Evolutionary conservation across 345 rosid genomes (phyloP).

Genomic region (Physaria fendleri): DNA sequence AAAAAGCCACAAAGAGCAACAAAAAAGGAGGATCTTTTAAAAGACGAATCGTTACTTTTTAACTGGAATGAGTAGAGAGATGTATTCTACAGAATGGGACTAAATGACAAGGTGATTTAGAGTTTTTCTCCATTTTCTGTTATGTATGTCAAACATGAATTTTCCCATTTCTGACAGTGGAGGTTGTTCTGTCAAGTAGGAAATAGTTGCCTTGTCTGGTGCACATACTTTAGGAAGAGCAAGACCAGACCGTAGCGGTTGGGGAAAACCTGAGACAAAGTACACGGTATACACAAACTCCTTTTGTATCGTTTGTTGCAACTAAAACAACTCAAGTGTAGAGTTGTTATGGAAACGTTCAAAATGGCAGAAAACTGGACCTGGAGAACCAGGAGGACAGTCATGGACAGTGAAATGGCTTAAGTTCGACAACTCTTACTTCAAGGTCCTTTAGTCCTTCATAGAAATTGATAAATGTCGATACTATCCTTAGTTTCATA

Average conservation of each 20-base stretch:
- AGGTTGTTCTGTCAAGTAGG: conserved; percentile 37
- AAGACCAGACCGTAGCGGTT: conserved; percentile 92
- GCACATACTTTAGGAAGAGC: conserved; percentile 95
- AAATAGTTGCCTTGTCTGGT: conserved; percentile 91
- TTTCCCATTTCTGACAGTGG: background rate
- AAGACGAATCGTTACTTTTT: background rate
- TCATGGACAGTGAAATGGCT: conserved; percentile 97
- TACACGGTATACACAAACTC: conserved; percentile 56
- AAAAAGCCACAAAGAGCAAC: background rate
- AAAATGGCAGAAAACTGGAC: conserved; percentile 74
- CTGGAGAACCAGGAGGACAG: conserved; percentile 97
- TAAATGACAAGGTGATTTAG: conserved; percentile 62
- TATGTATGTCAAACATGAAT: background rate
- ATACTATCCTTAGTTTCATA: conserved; percentile 3
- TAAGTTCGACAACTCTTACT: conserved; percentile 91
- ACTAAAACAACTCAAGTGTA: background rate
- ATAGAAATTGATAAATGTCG: background rate
- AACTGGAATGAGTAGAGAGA: conserved; percentile 28
- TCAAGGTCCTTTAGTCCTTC: too few species aligned
- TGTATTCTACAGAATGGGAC: conserved; percentile 91
- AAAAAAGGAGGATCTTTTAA: background rate
- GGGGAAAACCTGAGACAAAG: conserved; percentile 96
- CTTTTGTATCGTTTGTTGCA: background rate
- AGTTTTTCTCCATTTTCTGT: background rate
- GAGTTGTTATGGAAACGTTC: conserved; percentile 3